A percentile compares a stretch with the other conserved stretches of the same genome.
These are phyloP conservation scores for Agaricales sp. DNA, from an alignment of 1,284 basidiomycete species.

Conservation along the genomic window DNA sequence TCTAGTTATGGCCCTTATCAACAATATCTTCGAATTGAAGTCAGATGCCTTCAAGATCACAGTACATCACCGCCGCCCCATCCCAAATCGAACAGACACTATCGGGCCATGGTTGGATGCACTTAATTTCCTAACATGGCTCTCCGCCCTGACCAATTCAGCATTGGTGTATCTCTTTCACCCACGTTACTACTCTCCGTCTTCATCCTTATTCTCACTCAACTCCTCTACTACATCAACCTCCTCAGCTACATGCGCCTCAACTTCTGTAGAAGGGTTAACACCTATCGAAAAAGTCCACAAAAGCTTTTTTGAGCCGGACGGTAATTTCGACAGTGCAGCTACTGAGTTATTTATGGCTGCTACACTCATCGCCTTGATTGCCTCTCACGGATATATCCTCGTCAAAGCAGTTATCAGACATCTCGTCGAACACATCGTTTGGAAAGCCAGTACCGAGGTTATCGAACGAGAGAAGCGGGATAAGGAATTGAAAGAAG, in stretches of 20 bases:
- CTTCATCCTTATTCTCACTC: background rate
- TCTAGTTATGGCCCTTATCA: slow-evolving; percentile 62
- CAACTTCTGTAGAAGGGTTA: background rate
- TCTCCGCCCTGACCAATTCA: slow-evolving; percentile 77
- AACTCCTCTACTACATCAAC: background rate
- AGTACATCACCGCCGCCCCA: slow-evolving; percentile 75
- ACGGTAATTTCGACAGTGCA: slow-evolving; percentile 9
- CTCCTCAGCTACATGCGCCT: background rate
- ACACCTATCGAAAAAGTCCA: slow-evolving; percentile 1
- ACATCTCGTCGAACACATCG: slow-evolving; percentile 59
- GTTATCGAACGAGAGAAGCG: slow-evolving; percentile 42
- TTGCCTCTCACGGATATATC: slow-evolving; percentile 75
- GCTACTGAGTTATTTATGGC: slow-evolving; percentile 52
- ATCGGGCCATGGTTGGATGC: slow-evolving; percentile 94
- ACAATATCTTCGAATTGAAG: slow-evolving; percentile 88
- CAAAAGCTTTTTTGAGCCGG: background rate
- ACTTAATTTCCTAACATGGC: slow-evolving; percentile 81
- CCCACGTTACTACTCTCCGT: slow-evolving; percentile 12
- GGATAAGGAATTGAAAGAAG: slow-evolving; percentile 55
- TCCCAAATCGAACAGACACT: slow-evolving; percentile 79
- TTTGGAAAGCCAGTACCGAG: slow-evolving; percentile 69
- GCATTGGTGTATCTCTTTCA: slow-evolving; percentile 83
- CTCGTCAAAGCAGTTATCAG: slow-evolving; percentile 53
- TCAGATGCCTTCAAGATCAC: slow-evolving; percentile 95
- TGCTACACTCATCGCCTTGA: slow-evolving; percentile 66